Percentiles rank a stretch among this genome's conserved stretches.
phyloP scores from a whole-genome alignment of 2,329 filamentous ascomycete genomes.

The Penicillium freii region DNA sequence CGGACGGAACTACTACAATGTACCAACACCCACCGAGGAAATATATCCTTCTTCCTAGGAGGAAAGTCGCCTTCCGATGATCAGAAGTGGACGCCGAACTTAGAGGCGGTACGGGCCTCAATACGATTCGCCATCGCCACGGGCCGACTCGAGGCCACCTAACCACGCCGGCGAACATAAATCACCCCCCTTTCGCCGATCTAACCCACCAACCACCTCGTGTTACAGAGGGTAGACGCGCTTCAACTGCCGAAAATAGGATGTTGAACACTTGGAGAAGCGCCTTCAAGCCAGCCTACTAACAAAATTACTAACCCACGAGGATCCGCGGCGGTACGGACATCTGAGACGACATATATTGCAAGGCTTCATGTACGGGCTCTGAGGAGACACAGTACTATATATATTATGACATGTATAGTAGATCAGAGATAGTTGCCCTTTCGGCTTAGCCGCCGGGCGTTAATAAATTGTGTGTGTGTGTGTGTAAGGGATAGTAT shows the following conservation, averaged over 20 bases:
- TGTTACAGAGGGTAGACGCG: slow-evolving; percentile 29
- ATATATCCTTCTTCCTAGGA: slow-evolving; percentile 3
- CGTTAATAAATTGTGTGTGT: too few species aligned
- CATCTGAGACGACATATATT: too few species aligned
- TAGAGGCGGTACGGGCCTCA: slow-evolving; percentile 29
- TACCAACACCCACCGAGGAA: slow-evolving; percentile 4
- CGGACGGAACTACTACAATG: slow-evolving; percentile 4
- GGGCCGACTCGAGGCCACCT: slow-evolving; percentile 26
- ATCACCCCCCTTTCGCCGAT: neutral
- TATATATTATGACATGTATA: too few species aligned
- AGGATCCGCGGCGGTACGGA: too few species aligned
- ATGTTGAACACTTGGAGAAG: slow-evolving; percentile 39
- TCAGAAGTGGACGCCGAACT: slow-evolving; percentile 29
- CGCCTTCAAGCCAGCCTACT: slow-evolving; percentile 28
- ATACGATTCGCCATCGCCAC: slow-evolving; percentile 32
- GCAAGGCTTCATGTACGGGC: too few species aligned
- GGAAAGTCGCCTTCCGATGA: slow-evolving; percentile 17
- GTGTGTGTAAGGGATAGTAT: too few species aligned
- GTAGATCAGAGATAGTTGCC: too few species aligned
- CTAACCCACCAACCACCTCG: slow-evolving; percentile 21
- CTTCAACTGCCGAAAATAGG: slow-evolving; percentile 35
- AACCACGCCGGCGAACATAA: slow-evolving; percentile 18
- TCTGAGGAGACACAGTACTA: too few species aligned
- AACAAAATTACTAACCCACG: too few species aligned
- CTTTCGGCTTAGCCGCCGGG: too few species aligned